Evolutionary conservation across 441 rosid species (phyloP).

Genomic region (Daphne laureola): DNA sequence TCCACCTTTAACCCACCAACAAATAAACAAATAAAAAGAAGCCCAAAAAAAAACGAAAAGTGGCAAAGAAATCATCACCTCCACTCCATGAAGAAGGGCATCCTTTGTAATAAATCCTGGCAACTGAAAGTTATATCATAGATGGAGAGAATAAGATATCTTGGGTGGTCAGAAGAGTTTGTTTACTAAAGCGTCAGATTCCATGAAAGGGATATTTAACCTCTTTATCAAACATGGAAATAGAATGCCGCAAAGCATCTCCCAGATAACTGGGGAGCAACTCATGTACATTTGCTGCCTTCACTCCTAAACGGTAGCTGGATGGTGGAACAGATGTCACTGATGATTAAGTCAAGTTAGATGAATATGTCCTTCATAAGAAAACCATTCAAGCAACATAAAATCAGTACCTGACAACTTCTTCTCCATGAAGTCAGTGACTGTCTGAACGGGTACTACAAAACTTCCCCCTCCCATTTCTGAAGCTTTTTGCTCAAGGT

Average conservation of each 20-base stretch:
- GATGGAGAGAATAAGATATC: constrained; percentile 4
- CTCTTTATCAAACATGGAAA: constrained; percentile 75
- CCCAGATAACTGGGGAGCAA: constrained; percentile 64
- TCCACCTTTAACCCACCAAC: too few relatives aligned
- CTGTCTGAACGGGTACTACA: constrained; percentile 78
- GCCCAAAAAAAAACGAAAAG: neutral
- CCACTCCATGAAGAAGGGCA: constrained; percentile 92
- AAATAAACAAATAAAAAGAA: neutral
- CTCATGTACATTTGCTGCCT: constrained; percentile 72
- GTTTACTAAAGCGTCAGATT: too few relatives aligned
- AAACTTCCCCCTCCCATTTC: constrained; percentile 80
- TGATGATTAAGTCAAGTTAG: constrained; percentile 25
- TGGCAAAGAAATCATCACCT: constrained; percentile 38
- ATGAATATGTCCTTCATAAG: constrained; percentile 3
- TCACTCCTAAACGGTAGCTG: constrained; percentile 87
- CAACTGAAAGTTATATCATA: constrained; percentile 40
- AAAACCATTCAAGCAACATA: neutral
- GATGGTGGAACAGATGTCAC: constrained; percentile 68
- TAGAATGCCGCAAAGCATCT: constrained; percentile 61
- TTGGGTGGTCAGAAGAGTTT: too few relatives aligned
- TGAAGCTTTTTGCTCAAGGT: constrained; percentile 84
- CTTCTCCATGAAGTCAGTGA: constrained; percentile 64
- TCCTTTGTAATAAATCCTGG: constrained; percentile 81
- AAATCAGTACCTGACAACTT: constrained; percentile 52
- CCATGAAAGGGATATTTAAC: constrained; percentile 21